phyloP scores from a whole-genome alignment of 306 rosid genomes.

The Quercus aquifolioides region DNA sequence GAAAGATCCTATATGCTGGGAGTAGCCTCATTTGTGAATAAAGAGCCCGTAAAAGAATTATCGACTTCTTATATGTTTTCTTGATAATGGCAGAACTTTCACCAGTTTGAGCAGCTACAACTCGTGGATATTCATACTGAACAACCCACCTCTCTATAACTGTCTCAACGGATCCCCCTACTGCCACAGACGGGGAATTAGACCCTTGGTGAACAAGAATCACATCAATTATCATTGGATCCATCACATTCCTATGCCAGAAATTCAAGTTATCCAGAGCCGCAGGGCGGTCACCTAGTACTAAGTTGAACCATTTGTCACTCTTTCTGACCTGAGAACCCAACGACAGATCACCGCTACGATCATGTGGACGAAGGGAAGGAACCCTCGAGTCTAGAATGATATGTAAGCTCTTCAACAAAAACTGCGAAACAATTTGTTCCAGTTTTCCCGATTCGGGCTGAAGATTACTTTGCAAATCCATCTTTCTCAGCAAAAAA shows the following conservation, averaged over 20 bases:
- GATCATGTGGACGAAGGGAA: slow-evolving; percentile 47
- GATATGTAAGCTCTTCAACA: slow-evolving; percentile 67
- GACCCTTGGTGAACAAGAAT: slow-evolving; percentile 62
- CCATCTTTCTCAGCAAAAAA: slow-evolving; percentile 41
- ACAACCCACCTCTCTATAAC: slow-evolving; percentile 90
- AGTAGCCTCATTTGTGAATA: slow-evolving; percentile 78
- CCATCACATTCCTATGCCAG: slow-evolving; percentile 80
- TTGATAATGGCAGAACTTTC: slow-evolving; percentile 52
- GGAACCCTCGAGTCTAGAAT: slow-evolving; percentile 79
- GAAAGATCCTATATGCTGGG: slow-evolving; percentile 67
- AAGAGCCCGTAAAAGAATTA: slow-evolving; percentile 64
- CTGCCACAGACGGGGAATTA: slow-evolving; percentile 14
- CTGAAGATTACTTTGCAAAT: slow-evolving; percentile 61
- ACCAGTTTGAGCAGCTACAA: slow-evolving; percentile 47
- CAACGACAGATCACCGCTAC: slow-evolving; percentile 50
- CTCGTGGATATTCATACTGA: slow-evolving; percentile 69
- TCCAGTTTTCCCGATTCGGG: slow-evolving; percentile 74
- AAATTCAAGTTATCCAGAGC: slow-evolving; percentile 67
- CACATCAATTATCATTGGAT: slow-evolving; percentile 76
- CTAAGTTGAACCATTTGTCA: slow-evolving; percentile 83
- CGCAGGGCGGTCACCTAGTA: slow-evolving; percentile 71
- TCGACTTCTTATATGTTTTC: slow-evolving; percentile 75
- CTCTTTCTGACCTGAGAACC: slow-evolving; percentile 57
- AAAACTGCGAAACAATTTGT: slow-evolving; percentile 71
- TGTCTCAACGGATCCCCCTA: slow-evolving; percentile 49